Percentiles rank a stretch among this genome's conserved stretches.
Evolutionary conservation across 2,329 filamentous ascomycete species (phyloP).

Genomic region (Cadophora luteo-olivacea): DNA sequence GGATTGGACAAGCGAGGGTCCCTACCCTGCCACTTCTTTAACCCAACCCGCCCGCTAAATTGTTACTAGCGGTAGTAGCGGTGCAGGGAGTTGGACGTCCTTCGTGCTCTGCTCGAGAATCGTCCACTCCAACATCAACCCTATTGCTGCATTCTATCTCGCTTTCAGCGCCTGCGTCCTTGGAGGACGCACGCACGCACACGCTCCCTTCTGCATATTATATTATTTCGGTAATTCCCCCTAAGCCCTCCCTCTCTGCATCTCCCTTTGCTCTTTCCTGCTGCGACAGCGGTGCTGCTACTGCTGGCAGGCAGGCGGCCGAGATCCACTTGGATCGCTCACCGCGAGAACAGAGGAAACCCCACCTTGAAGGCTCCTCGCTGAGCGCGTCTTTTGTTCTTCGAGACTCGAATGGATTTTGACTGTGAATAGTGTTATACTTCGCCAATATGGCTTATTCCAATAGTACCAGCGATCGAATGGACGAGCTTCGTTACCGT

Average conservation of each 20-base stretch:
- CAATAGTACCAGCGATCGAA: constrained; percentile 66
- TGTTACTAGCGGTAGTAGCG: constrained; percentile 3
- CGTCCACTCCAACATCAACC: constrained; percentile 3
- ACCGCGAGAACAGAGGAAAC: constrained; percentile 23
- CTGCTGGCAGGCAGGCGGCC: constrained; percentile 8
- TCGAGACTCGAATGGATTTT: constrained; percentile 27
- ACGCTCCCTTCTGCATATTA: constrained; percentile 11
- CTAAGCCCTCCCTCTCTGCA: background rate
- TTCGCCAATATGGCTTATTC: constrained; percentile 66
- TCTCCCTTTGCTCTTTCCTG: background rate
- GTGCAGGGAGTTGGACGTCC: constrained; percentile 12
- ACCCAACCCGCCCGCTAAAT: constrained; percentile 3
- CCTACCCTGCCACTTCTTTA: background rate
- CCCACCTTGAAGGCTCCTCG: constrained; percentile 35
- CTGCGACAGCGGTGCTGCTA: background rate
- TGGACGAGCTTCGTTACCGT: constrained; percentile 83
- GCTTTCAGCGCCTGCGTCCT: constrained; percentile 19
- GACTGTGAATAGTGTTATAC: constrained; percentile 39
- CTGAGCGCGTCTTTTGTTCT: constrained; percentile 23
- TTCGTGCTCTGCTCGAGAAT: constrained; percentile 12
- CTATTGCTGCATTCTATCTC: constrained; percentile 20
- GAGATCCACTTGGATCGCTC: constrained; percentile 7
- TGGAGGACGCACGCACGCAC: constrained; percentile 21
- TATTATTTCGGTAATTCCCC: constrained; percentile 19
- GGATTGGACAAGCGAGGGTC: constrained; percentile 5